phyloP scores from a whole-genome alignment of 176 grass and related monocot genomes.

The Microstegium vimineum region DNA sequence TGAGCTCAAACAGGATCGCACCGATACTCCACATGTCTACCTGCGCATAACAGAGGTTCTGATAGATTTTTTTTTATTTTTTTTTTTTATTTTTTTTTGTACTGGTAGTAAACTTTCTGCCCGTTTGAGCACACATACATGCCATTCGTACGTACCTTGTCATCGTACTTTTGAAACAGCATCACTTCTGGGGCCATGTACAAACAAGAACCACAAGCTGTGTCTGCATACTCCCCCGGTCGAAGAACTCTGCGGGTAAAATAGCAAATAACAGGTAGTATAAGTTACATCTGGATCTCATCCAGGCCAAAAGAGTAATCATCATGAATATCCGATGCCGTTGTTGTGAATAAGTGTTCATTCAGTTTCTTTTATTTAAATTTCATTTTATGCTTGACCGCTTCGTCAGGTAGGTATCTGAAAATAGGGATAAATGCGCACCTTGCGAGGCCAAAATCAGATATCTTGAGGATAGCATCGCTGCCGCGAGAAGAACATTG shows the following conservation, averaged over 20 bases:
- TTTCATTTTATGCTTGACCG: neutral
- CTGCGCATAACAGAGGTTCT: slow-evolving; percentile 24
- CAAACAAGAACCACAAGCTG: slow-evolving; percentile 44
- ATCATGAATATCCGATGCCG: neutral
- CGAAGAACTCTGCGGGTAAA: slow-evolving; percentile 40
- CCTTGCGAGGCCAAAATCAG: slow-evolving; percentile 65
- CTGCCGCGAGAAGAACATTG: neutral
- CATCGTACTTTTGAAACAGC: slow-evolving; percentile 68
- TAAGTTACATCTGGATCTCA: neutral
- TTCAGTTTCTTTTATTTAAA: neutral
- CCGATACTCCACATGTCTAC: slow-evolving; percentile 66
- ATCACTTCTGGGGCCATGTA: slow-evolving; percentile 85
- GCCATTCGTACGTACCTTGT: slow-evolving; percentile 10
- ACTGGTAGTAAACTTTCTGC: neutral
- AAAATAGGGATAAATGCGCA: neutral
- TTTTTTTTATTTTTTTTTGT: no score
- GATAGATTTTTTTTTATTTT: neutral
- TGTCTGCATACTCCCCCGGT: slow-evolving; percentile 45
- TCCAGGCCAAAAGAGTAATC: neutral
- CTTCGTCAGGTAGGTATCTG: neutral
- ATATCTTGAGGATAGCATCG: slow-evolving; percentile 46
- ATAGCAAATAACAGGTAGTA: neutral
- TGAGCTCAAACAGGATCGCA: slow-evolving; percentile 46
- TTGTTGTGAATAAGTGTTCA: no score
- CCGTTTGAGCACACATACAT: neutral